Percentiles rank a stretch among this genome's conserved stretches.
Evolutionary conservation across 768 basidiomycete genomes (phyloP).

Genomic region (Suillus occidentalis): DNA sequence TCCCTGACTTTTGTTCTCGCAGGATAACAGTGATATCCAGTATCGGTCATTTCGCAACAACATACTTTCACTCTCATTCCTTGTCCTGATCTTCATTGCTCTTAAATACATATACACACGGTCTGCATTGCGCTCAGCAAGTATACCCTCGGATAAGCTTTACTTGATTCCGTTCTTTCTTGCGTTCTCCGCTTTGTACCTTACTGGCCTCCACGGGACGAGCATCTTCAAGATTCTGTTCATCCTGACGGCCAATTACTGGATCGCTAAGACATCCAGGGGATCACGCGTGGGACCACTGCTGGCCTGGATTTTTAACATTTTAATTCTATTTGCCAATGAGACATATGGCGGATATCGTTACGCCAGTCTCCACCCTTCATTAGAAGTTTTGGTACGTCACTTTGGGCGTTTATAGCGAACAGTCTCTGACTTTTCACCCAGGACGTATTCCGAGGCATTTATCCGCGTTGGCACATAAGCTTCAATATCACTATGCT

Average conservation of each 20-base stretch:
- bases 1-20: not conserved
- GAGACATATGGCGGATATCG: constrained; percentile 74
- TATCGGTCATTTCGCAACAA: constrained; percentile 87
- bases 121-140: constrained; percentile 20
- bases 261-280: constrained; percentile 48
- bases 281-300: constrained; percentile 48
- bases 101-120: constrained; percentile 52
- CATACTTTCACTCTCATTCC: constrained; percentile 55
- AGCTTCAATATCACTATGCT: constrained; percentile 97
- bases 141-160: constrained; percentile 29
- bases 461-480: constrained; percentile 91
- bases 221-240: constrained; percentile 74
- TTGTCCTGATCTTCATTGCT: constrained; percentile 54
- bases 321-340: constrained; percentile 70
- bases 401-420: not conserved
- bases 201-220: constrained; percentile 77
- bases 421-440: constrained; percentile 7
- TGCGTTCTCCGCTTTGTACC: constrained; percentile 60
- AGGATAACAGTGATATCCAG: constrained; percentile 95
- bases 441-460: constrained; percentile 67
- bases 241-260: constrained; percentile 73
- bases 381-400: constrained; percentile 63
- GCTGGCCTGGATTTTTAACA: constrained; percentile 79
- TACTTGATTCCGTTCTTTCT: constrained; percentile 58
- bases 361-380: constrained; percentile 55